A percentile compares a stretch with the other conserved stretches of the same genome.
Evolutionary conservation across 2,329 filamentous ascomycete genomes (phyloP).

Genomic region (Coniochaeta pulveracea): DNA sequence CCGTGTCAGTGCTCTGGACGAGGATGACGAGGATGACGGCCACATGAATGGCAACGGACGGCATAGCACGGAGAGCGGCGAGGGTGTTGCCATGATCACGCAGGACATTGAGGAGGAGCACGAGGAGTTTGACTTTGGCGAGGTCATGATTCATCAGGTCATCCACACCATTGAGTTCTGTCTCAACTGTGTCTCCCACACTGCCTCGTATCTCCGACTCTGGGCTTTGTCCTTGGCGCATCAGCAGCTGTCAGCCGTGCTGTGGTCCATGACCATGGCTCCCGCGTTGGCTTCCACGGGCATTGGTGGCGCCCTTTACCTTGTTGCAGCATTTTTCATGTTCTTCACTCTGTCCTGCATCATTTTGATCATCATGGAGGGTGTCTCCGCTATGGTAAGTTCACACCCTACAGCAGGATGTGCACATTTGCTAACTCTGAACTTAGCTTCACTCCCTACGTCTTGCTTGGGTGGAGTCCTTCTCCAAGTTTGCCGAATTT

Average conservation of each 20-base stretch:
- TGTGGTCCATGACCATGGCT: constrained; percentile 92
- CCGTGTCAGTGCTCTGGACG: constrained; percentile 80
- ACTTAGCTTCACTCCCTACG: constrained; percentile 47
- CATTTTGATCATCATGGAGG: constrained; percentile 88
- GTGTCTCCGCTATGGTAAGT: constrained; percentile 73
- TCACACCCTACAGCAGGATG: background rate
- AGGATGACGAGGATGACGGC: constrained; percentile 64
- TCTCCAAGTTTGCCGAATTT: constrained; percentile 95
- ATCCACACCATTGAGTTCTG: constrained; percentile 99
- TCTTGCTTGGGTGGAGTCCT: constrained; percentile 93
- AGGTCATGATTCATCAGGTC: constrained; percentile 97
- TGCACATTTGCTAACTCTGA: background rate
- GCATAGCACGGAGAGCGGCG: constrained; percentile 50
- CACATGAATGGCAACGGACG: constrained; percentile 52
- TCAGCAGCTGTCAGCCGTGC: constrained; percentile 88
- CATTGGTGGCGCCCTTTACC: constrained; percentile 61
- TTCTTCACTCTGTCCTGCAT: constrained; percentile 71
- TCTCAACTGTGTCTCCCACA: constrained; percentile 97
- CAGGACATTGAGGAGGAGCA: constrained; percentile 79
- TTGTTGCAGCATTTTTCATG: constrained; percentile 71
- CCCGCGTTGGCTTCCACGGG: constrained; percentile 60
- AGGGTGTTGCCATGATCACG: constrained; percentile 79
- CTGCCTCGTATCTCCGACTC: constrained; percentile 93
- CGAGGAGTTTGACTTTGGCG: constrained; percentile 93
- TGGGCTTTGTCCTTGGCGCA: constrained; percentile 96